Evolutionary conservation across 768 basidiomycete species (phyloP).

Genomic region (Rhodocollybia butyracea): DNA sequence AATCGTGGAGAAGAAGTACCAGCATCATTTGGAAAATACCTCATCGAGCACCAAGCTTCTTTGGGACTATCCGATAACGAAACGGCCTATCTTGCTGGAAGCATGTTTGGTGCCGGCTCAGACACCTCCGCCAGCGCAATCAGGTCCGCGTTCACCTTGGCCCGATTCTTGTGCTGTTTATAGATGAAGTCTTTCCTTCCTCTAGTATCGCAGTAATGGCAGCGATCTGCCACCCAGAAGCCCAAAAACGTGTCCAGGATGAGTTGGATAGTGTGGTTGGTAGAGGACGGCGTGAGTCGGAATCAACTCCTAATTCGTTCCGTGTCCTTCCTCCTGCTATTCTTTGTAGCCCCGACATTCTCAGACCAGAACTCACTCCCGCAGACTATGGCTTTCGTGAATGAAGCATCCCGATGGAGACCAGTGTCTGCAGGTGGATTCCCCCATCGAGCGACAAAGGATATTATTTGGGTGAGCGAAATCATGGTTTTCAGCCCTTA

Average conservation of each 20-base stretch:
- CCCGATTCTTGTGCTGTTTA: slow-evolving; percentile 22
- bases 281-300: slow-evolving; percentile 29
- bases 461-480: slow-evolving; percentile 53
- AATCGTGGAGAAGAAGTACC: slow-evolving; percentile 31
- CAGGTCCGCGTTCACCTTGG: slow-evolving; percentile 11
- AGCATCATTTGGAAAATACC: slow-evolving; percentile 56
- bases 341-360: slow-evolving; percentile 24
- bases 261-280: slow-evolving; percentile 55
- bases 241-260: slow-evolving; percentile 47
- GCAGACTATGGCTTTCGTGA: slow-evolving; percentile 45
- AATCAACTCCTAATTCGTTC: background rate
- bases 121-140: slow-evolving; percentile 36
- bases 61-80: slow-evolving; percentile 50
- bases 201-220: slow-evolving; percentile 53
- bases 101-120: slow-evolving; percentile 64
- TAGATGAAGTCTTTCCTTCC: slow-evolving; percentile 23
- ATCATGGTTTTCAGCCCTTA: background rate
- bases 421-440: slow-evolving; percentile 54
- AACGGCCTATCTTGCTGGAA: slow-evolving; percentile 59
- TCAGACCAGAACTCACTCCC: slow-evolving; percentile 39
- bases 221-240: slow-evolving; percentile 51
- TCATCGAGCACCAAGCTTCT: no score
- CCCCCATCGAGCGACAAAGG: slow-evolving; percentile 60
- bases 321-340: background rate
- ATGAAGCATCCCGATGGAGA: slow-evolving; percentile 46